Evolutionary conservation across 441 rosid genomes (phyloP), one percentile per base, ranked within the genome.

Genomic region (Kokia cookei): DNA sequence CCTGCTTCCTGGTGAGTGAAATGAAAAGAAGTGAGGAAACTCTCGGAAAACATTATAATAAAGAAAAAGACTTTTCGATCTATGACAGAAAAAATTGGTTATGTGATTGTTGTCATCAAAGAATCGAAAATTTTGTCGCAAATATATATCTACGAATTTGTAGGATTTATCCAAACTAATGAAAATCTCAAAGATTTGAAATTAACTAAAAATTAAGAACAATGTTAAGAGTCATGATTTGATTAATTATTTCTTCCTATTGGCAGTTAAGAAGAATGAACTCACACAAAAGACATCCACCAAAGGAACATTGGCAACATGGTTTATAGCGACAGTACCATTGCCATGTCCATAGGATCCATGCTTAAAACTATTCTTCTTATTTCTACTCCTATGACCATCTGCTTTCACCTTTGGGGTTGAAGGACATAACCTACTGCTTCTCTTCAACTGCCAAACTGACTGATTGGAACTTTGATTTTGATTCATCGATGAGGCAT

Each of bases 271-370:
- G 84, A 94, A 87, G 60, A 90, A 77, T 15, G 97, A 91, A 10
- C 91, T 85, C 7, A 93, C 75, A 62, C 98, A 92, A 78, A 89
- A 90, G 50, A 94, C 72, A 82, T 88, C 90, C 72, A 85, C 94
- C 1, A 92, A 79, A 8, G 93, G 88, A 74, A 92, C 91, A 76
- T 87, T 88, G 65, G 88, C 57, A 74, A 88, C 87, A 11, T 97
- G 96, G 77, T 78, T 83, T 17, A 54, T 8, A 10, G 59, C 19
- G 59, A 54, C 24, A n/a, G 19, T n/a, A 48, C 5, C 27, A 54
- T 54, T 19, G 24, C 59, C 11, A 47, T 47, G 75, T 32, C 37
- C 7, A 32, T 32, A 32, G 55, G 75, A 27, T 70, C 90, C 90
- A 69, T 83, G 9, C 37, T 32, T 32, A 62, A 5, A 5, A 13